These are phyloP conservation scores for Malassezia globosa DNA, from an alignment of 1,284 basidiomycete species.

Conservation along the genomic window DNA sequence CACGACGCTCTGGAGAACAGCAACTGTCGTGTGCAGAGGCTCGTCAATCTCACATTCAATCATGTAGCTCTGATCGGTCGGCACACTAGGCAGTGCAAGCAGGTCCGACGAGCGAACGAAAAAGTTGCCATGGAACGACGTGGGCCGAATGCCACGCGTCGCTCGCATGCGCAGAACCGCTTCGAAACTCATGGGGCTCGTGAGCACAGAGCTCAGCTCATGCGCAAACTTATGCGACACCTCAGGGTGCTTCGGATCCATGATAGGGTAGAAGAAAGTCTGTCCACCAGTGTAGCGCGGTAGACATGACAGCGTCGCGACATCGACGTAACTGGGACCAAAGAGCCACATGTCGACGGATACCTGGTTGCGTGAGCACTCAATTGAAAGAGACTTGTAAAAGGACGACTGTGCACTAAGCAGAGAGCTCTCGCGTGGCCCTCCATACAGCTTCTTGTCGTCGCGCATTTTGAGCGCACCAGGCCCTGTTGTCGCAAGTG, in stretches of 20 bases:
- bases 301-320: constrained; percentile 78
- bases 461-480: constrained; percentile 91
- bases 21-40: constrained; percentile 77
- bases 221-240: constrained; percentile 96
- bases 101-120: constrained; percentile 96
- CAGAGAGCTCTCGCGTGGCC: constrained; percentile 60
- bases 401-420: constrained; percentile 61
- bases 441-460: constrained; percentile 89
- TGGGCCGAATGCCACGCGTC: constrained; percentile 71
- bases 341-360: constrained; percentile 99
- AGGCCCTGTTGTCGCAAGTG: constrained; percentile 74
- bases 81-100: constrained; percentile 88
- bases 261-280: constrained; percentile 96
- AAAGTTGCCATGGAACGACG: constrained; percentile 98
- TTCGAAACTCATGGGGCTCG: constrained; percentile 89
- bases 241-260: constrained; percentile 84
- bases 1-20: constrained; percentile 90
- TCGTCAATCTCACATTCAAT: constrained; percentile 98
- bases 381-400: constrained; percentile 98
- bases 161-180: constrained; percentile 95
- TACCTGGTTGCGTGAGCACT: constrained; percentile 91
- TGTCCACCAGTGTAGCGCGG: constrained; percentile 97
- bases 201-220: constrained; percentile 84
- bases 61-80: constrained; percentile 88
- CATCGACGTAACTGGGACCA: constrained; percentile 82